Evolutionary conservation across 176 grass and related monocot genomes (phyloP), one percentile per base, ranked within the genome.

Genomic region (Rhynchospora breviuscula): DNA sequence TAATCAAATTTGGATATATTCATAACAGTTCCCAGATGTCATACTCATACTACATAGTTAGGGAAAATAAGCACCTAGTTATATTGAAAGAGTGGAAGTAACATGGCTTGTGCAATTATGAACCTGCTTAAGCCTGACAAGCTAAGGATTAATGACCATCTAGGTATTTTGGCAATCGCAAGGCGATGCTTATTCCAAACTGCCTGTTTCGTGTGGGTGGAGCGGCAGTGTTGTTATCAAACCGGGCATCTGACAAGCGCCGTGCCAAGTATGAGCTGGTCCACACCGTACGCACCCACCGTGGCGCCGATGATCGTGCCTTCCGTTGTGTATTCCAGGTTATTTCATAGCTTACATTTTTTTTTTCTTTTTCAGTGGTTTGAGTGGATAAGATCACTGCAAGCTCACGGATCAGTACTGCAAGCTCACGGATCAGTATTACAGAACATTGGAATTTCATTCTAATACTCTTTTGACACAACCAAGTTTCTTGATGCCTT

Each of bases 101-200:
- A 22, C 18, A 72, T 52, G 2, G 9, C 4, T 22, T 10, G 5
- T 7, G 19, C 47, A 12, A 75, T 12, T 75, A 47, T 75, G 10
- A 4, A 21, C 46, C 70, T 75, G 46, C 46, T 53, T 75, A 22
- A 15, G 17, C 47, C 18, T 26, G 47, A 75, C 13, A 13, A 78
- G 56, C 73, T 35, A 78, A 78, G 23, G 49, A 10, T 54, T 17
- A 78, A 78, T 56, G 7, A 33, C 18, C 67, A 26, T 52, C 7
- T 18, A 82, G 80, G 80, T 82, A 82, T 67, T 85, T 81, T 64
- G 90, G 90, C 10, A 92, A 89, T 25, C 73, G 81, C 58, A 88
- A 87, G 67, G 81, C 87, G 4, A 92, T 89, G 90, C 85, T 87
- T 17, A 79, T 92, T 54, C 69, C 88, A 21, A 92, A 92, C 54